A percentile compares a stretch with the other conserved stretches of the same genome.
Conservation (phyloP, 2,329 filamentous ascomycete species). For the Alternaria metachromatica region DNA sequence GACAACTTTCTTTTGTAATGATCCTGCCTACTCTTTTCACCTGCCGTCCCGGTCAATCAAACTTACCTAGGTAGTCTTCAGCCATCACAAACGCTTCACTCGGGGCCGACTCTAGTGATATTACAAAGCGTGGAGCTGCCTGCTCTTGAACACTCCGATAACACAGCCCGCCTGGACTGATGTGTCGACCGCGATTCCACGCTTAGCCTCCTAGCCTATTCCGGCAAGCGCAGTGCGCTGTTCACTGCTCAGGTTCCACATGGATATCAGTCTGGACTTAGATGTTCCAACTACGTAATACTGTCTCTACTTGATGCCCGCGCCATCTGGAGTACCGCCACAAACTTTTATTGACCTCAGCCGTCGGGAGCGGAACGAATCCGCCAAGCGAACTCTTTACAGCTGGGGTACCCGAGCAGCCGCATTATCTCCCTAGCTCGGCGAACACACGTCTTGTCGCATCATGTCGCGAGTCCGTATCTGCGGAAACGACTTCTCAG, state of each 20-base stretch:
- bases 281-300: not conserved
- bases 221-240: not conserved
- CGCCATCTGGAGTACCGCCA: not conserved
- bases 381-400: conserved; percentile 2
- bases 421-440: not conserved
- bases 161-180: not conserved
- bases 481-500: not conserved
- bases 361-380: not conserved
- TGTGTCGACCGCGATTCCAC: not conserved
- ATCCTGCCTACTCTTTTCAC: not conserved
- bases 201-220: not conserved
- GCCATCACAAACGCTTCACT: not conserved
- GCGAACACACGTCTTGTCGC: not conserved
- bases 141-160: not conserved
- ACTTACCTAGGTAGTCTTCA: not conserved
- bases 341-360: not conserved
- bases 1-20: not conserved
- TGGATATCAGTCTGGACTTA: not conserved
- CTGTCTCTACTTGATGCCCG: not conserved
- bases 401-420: conserved; percentile 8
- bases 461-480: not conserved
- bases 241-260: not conserved
- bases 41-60: not conserved
- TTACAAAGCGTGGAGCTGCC: not conserved
- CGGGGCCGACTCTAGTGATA: not conserved